Percentiles rank a stretch among this genome's conserved stretches.
These are phyloP conservation scores for Cercospora sp. DNA, from an alignment of 2,329 filamentous ascomycete species.

Conservation along the genomic window DNA sequence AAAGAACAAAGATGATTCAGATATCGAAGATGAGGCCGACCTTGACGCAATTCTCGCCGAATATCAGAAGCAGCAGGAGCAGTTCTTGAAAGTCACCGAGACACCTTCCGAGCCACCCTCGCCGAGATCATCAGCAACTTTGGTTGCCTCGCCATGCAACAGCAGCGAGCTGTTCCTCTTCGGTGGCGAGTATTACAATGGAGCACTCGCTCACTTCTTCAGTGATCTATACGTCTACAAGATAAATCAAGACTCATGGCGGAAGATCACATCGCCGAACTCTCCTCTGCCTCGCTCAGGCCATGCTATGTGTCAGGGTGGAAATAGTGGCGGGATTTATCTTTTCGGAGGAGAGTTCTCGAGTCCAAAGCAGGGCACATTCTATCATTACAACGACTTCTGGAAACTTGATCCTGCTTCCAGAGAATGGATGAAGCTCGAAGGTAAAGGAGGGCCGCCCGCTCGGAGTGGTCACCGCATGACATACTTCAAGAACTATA, in stretches of 20 bases:
- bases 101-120: constrained; percentile 69
- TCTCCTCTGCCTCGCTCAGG: constrained; percentile 85
- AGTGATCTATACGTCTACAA: constrained; percentile 69
- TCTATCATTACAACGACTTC: constrained; percentile 99
- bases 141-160: constrained; percentile 83
- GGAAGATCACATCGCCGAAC: constrained; percentile 85
- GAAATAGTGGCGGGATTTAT: constrained; percentile 82
- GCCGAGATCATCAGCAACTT: constrained; percentile 73
- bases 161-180: constrained; percentile 87
- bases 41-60: constrained; percentile 90
- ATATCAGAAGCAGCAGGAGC: constrained; percentile 87
- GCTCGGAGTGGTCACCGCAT: constrained; percentile 77
- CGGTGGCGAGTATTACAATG: constrained; percentile 95
- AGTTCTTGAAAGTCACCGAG: constrained; percentile 92
- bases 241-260: constrained; percentile 86
- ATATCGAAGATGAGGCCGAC: constrained; percentile 88
- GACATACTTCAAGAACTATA: constrained; percentile 96
- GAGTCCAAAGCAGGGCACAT: constrained; percentile 93
- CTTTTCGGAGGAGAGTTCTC: constrained; percentile 97
- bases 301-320: constrained; percentile 90
- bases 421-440: constrained; percentile 88
- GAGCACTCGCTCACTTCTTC: constrained; percentile 72
- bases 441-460: constrained; percentile 75
- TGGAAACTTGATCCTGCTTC: constrained; percentile 84
- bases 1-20: constrained; percentile 81